These are phyloP conservation scores for Colletotrichum magnum DNA, from an alignment of 2,329 filamentous ascomycete genomes.

Conservation along the genomic window DNA sequence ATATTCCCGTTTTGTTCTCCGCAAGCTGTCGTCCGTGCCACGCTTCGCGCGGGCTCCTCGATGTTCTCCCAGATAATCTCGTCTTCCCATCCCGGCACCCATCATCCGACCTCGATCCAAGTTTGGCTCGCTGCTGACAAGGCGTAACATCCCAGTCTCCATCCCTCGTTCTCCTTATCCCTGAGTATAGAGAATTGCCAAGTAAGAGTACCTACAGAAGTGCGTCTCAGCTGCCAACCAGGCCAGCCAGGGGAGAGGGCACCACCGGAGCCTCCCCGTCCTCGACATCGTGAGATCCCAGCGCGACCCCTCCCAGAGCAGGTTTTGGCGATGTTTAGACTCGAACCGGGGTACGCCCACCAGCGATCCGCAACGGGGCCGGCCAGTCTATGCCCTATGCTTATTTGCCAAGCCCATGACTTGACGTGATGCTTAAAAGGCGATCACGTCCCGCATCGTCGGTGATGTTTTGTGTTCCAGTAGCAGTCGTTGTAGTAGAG, in stretches of 20 bases:
- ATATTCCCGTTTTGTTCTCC: neutral
- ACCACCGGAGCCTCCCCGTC: neutral
- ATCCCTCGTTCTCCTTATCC: neutral
- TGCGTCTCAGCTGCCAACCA: no score
- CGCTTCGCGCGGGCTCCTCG: constrained; percentile 32
- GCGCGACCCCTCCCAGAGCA: constrained; percentile 5
- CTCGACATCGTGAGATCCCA: neutral
- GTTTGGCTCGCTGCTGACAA: constrained; percentile 15
- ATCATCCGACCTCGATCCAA: constrained; percentile 14
- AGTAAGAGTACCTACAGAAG: no score
- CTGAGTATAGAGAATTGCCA: no score
- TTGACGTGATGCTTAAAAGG: constrained; percentile 38
- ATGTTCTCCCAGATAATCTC: no score
- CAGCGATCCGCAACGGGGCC: constrained; percentile 1
- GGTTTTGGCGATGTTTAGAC: constrained; percentile 37
- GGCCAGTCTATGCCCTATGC: constrained; percentile 11
- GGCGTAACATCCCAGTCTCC: neutral
- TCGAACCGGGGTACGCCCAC: constrained; percentile 4
- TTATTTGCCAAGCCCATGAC: constrained; percentile 26
- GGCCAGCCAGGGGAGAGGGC: no score
- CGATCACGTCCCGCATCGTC: constrained; percentile 20
- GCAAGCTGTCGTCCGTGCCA: neutral
- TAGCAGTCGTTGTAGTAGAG: neutral
- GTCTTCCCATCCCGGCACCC: constrained; percentile 5
- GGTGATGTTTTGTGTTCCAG: constrained; percentile 1